A percentile compares a stretch with the other conserved stretches of the same genome.
Evolutionary conservation across 2,329 filamentous ascomycete genomes (phyloP).

Genomic region (Paecilomyces sp.): DNA sequence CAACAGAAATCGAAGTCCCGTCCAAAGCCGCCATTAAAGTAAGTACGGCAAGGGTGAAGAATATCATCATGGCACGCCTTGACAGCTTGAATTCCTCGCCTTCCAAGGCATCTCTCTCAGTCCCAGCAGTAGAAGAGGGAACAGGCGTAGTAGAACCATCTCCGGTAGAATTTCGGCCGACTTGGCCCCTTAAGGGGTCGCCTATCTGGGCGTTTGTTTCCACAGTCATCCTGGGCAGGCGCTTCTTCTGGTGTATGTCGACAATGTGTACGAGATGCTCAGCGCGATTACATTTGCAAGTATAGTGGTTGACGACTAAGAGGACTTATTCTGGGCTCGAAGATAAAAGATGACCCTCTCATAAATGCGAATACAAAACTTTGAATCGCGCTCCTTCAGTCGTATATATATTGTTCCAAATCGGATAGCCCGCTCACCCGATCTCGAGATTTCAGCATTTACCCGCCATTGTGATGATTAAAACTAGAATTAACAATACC

Average conservation of each 20-base stretch:
- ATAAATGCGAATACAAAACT: too few species aligned
- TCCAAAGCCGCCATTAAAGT: slow-evolving; percentile 59
- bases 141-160: not conserved
- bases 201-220: not conserved
- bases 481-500: not conserved
- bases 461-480: not conserved
- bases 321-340: too few species aligned
- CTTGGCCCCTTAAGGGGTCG: not conserved
- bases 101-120: not conserved
- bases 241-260: not conserved
- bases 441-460: not conserved
- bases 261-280: not conserved
- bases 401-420: too few species aligned
- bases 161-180: not conserved
- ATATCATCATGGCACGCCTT: slow-evolving; percentile 3
- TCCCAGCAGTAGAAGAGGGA: not conserved
- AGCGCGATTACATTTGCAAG: too few species aligned
- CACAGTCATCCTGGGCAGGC: not conserved
- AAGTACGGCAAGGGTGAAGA: slow-evolving; percentile 35
- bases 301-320: too few species aligned
- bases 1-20: slow-evolving; percentile 58
- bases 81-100: not conserved
- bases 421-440: too few species aligned
- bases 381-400: too few species aligned
- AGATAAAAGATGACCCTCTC: too few species aligned